These are phyloP conservation scores for Exophiala bonariae DNA, from an alignment of 2,329 filamentous ascomycete genomes.

Conservation along the genomic window DNA sequence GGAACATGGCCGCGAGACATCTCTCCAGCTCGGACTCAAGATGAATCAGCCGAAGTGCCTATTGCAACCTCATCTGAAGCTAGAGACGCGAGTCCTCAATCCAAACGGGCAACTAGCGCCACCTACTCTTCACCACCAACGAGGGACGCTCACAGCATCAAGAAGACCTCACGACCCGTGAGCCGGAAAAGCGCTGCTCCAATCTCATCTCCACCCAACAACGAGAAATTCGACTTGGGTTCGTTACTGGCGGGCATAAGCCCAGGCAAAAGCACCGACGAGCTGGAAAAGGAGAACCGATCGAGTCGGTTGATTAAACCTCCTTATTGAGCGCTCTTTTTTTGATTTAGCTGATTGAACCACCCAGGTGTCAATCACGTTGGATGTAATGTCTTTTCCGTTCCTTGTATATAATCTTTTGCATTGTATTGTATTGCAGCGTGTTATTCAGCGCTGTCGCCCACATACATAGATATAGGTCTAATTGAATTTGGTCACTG, in stretches of 20 bases:
- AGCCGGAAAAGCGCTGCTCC: constrained; percentile 14
- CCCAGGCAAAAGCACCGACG: constrained; percentile 20
- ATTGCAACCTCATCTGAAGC: not conserved
- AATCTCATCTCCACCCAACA: constrained; percentile 4
- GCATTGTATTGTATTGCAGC: too few species aligned
- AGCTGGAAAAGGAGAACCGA: constrained; percentile 14
- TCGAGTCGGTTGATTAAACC: constrained; percentile 20
- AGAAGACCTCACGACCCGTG: constrained; percentile 15
- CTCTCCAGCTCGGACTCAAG: constrained; percentile 23
- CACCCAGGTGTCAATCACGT: too few species aligned
- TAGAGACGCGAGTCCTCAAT: constrained; percentile 1
- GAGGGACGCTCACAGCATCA: constrained; percentile 13
- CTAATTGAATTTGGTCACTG: too few species aligned
- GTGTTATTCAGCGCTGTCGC: too few species aligned
- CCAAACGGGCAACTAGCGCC: constrained; percentile 8
- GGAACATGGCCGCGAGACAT: constrained; percentile 43
- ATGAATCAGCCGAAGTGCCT: not conserved
- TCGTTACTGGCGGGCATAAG: constrained; percentile 24
- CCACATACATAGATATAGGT: too few species aligned
- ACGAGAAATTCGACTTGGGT: constrained; percentile 23
- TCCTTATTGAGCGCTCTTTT: constrained; percentile 27
- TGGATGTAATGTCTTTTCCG: too few species aligned
- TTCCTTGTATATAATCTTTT: too few species aligned
- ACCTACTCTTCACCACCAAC: constrained; percentile 9
- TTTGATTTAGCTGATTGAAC: too few species aligned